Conservation (phyloP, 2,329 filamentous ascomycete species). For the Fusarium oxysporum region DNA sequence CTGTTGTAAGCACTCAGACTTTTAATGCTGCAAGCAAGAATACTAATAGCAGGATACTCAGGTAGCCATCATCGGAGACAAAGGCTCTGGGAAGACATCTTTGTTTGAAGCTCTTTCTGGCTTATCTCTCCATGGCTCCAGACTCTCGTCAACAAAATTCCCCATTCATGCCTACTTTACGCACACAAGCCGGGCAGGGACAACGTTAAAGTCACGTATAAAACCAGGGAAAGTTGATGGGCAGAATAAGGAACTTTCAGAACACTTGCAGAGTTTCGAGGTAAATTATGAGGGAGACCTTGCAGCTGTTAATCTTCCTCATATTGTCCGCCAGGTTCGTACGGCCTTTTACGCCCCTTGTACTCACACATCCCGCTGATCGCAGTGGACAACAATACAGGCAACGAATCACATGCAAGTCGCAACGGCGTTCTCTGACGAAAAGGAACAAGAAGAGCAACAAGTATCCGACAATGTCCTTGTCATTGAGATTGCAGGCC, state of each 20-base stretch:
- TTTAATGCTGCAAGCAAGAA: rapidly evolving
- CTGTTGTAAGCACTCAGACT: neutral
- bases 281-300: neutral
- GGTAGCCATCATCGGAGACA: neutral
- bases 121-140: neutral
- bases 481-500: neutral
- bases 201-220: neutral
- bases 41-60: neutral
- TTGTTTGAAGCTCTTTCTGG: neutral
- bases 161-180: neutral
- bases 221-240: neutral
- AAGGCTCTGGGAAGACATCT: neutral
- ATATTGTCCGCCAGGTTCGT: neutral
- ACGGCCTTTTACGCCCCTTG: rapidly evolving
- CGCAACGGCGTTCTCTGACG: neutral
- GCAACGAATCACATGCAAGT: neutral
- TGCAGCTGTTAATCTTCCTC: neutral
- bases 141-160: neutral
- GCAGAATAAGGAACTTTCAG: rapidly evolving
- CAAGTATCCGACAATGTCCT: neutral
- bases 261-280: neutral
- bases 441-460: neutral
- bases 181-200: neutral
- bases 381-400: rapidly evolving
- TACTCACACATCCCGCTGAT: rapidly evolving